Evolutionary conservation across 495 filamentous ascomycete genomes (phyloP), one percentile per base, ranked within the genome.

Genomic region (Chaetomium cochliodes): DNA sequence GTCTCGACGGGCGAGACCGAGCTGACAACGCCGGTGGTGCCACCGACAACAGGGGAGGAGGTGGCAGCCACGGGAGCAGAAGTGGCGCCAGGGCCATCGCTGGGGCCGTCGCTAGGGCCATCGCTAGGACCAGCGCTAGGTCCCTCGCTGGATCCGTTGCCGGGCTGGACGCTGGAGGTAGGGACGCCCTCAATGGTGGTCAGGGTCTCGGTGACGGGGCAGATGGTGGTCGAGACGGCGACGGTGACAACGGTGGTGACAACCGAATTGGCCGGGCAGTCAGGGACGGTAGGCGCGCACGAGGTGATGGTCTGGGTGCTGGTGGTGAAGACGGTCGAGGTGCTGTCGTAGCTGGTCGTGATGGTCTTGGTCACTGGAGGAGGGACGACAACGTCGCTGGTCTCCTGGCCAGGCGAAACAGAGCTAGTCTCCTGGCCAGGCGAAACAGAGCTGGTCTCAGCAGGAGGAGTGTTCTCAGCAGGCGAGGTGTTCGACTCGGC

Each of bases 281-380:
- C 74, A 39, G 83, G 76, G 16, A 88, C 79, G 1, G 75, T 81
- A 0, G 85, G 70, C 18, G 74, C 83, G 65, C 85, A 89, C 78
- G 82, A 83, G 47, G 80, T 86, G 76, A 87, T 81, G 39, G 86
- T 87, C 58, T 82, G 70, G 69, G 79, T 73, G 39, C 78, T 80
- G n/a, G 87, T 89, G 50, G 78, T 77, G 76, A 81, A 88, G 59
- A 87, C 77, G 55, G 86, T 88, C 13, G 85, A 87, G 52, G 83
- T 86, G 69, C 77, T 86, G 47, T 71, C 54, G 69, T 68, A 74
- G 67, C 65, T 70, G 64, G 73, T 74, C 58, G 70, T 64, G 56
- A 68, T 63, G 50, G 72, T 70, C 59, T 65, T 70, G 58, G 75
- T 75, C 50, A 69, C 51, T 51, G 55, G 20, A 39, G 70, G 69